phyloP scores from a whole-genome alignment of 140 eudicot genomes.

The Bidens hawaiensis region DNA sequence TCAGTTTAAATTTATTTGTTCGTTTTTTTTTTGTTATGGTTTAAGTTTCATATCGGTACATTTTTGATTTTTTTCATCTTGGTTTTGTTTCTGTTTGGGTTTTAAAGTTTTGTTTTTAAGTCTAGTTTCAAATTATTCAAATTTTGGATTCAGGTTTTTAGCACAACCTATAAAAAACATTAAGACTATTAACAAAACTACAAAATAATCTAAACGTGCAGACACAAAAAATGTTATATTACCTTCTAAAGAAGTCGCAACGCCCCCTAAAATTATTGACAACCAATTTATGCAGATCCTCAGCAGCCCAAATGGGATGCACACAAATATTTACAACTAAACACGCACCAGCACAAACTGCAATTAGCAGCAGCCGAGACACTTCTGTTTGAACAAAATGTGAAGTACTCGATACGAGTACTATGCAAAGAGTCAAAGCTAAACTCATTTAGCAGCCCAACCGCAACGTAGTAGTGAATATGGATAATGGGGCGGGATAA shows the following conservation, averaged over 20 bases:
- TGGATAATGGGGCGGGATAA: too few relatives aligned
- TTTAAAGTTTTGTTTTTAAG: too few relatives aligned
- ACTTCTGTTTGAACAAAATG: constrained; percentile 55
- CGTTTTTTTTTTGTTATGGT: too few relatives aligned
- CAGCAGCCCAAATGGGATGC: constrained; percentile 82
- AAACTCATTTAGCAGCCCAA: too few relatives aligned
- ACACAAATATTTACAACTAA: constrained; percentile 65
- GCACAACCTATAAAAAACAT: constrained; percentile 54
- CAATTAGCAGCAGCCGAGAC: constrained; percentile 64
- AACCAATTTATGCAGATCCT: constrained; percentile 80
- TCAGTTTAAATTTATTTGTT: too few relatives aligned
- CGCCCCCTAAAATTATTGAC: constrained; percentile 80
- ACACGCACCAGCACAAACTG: constrained; percentile 70
- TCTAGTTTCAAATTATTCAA: too few relatives aligned
- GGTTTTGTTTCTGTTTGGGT: too few relatives aligned
- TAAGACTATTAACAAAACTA: background rate
- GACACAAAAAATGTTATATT: background rate
- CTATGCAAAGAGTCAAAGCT: constrained; percentile 70
- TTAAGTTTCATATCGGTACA: too few relatives aligned
- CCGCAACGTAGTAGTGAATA: too few relatives aligned
- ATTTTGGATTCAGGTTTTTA: too few relatives aligned
- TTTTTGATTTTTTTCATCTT: too few relatives aligned
- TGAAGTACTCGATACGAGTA: constrained; percentile 71
- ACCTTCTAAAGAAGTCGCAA: constrained; percentile 91
- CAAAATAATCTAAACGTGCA: too few relatives aligned